Evolutionary conservation across 139 green algal species (phyloP), one percentile per base, ranked within the genome.

Genomic region (Picochlorum sp.): DNA sequence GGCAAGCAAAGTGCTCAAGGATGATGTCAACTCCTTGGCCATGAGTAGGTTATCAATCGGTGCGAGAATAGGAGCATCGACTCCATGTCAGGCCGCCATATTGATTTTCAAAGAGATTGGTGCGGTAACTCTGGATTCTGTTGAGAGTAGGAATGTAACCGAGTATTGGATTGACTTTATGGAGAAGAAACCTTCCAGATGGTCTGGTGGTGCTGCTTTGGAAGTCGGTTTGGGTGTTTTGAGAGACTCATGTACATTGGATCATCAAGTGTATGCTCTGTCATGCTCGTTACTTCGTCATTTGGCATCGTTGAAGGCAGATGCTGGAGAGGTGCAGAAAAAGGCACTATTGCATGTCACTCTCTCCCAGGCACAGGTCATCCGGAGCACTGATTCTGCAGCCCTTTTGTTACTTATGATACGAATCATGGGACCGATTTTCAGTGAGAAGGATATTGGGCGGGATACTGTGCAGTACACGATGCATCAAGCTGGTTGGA

Each of bases 261-360:
- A 80, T 57, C 75, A 77, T 41, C 77, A 83, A 67, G 50, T 54
- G 34, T 83, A 73, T 61, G 51, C 77, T 50, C 65, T 83, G 49
- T 20, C 47, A 8, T 54, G 18, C n/a, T 26, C n/a, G 6, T 21
- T 54, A 20, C 18, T 21, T 3, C 47, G 47, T 20, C 47, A 54
- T 54, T 54, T 54, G 47, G 47, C 34, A 41, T 41, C 34, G 8
- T 41, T 41, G 34, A 41, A 41, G 34, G 8, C 34, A 41, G 34
- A 41, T 11, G 34, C 34, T 41, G 34, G 34, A 41, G 34, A 41
- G 8, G 8, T 41, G 34, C 34, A 41, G 34, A 41, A 41, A 41
- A 41, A 41, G 34, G 8, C 34, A 10, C 34, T 41, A 11, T 41
- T 41, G 34, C 34, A 41, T 41, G 34, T 41, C 8, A 41, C 34